Conservation (phyloP, 2,329 filamentous ascomycete species). For the Penicillium sp. region DNA sequence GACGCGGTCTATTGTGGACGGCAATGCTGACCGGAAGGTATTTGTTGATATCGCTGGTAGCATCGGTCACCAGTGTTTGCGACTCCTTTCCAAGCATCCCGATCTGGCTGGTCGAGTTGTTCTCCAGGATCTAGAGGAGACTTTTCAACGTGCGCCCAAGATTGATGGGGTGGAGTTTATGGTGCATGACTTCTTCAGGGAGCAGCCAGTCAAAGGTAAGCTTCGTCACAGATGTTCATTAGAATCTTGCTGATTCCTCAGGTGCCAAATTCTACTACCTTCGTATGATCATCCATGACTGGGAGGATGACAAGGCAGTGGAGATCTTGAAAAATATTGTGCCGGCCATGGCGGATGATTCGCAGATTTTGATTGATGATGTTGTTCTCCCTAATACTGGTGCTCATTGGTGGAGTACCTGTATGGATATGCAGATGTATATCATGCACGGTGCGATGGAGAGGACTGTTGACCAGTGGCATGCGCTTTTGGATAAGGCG, state of each 20-base stretch:
- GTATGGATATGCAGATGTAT: slow-evolving; percentile 44
- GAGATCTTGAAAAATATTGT: slow-evolving; percentile 27
- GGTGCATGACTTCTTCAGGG: slow-evolving; percentile 32
- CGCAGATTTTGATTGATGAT: slow-evolving; percentile 47
- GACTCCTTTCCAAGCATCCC: slow-evolving; percentile 22
- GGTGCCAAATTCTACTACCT: slow-evolving; percentile 18
- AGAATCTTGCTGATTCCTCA: not conserved
- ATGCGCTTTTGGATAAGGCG: slow-evolving; percentile 10
- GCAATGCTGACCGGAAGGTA: slow-evolving; percentile 14
- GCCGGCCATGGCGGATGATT: slow-evolving; percentile 36
- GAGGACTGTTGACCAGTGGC: slow-evolving; percentile 39
- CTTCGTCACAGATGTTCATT: not conserved
- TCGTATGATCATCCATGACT: slow-evolving; percentile 28
- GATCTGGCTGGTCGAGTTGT: slow-evolving; percentile 13
- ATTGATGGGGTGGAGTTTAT: slow-evolving; percentile 19
- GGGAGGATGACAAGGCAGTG: slow-evolving; percentile 20
- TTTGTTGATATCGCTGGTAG: slow-evolving; percentile 45
- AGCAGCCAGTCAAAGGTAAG: slow-evolving; percentile 30
- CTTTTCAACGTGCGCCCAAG: slow-evolving; percentile 7
- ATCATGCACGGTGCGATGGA: slow-evolving; percentile 34
- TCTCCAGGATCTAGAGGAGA: slow-evolving; percentile 19
- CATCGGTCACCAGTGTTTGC: slow-evolving; percentile 34
- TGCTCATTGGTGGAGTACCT: slow-evolving; percentile 31
- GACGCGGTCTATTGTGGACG: not conserved
- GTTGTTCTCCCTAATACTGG: slow-evolving; percentile 40